Conservation (phyloP, 2,329 filamentous ascomycete species). For the Stagonosporopsis vannaccii region DNA sequence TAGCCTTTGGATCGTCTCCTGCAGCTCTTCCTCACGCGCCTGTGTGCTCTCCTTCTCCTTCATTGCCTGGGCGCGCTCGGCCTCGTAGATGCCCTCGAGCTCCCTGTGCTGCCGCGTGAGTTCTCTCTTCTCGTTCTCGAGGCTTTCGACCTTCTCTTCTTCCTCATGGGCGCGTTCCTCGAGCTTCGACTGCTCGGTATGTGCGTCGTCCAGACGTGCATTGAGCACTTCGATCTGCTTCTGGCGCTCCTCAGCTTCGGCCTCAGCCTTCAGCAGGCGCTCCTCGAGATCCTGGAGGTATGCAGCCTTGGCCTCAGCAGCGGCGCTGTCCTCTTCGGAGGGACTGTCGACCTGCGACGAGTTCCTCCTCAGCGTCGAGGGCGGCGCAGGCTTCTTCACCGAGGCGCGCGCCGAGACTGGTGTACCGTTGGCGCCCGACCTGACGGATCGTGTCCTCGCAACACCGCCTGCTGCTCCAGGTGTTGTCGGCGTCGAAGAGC, state of each 20-base stretch:
- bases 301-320: constrained; percentile 79
- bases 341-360: constrained; percentile 46
- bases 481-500: constrained; percentile 39
- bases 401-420: constrained; percentile 51
- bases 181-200: constrained; percentile 81
- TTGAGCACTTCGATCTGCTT: constrained; percentile 88
- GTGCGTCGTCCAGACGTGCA: constrained; percentile 82
- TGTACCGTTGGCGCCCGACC: constrained; percentile 41
- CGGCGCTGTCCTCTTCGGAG: constrained; percentile 62
- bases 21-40: constrained; percentile 87
- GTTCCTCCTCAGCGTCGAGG: constrained; percentile 45
- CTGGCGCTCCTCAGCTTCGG: constrained; percentile 76
- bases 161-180: constrained; percentile 89
- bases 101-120: constrained; percentile 83
- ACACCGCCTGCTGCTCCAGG: constrained; percentile 39
- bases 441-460: constrained; percentile 40
- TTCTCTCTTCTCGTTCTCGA: constrained; percentile 87
- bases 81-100: constrained; percentile 90
- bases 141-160: constrained; percentile 80
- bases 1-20: constrained; percentile 85
- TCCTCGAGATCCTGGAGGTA: constrained; percentile 85
- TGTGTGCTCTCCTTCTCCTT: constrained; percentile 91
- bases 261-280: constrained; percentile 81
- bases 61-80: constrained; percentile 83
- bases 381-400: constrained; percentile 45